A percentile compares a stretch with the other conserved stretches of the same genome.
Conservation (phyloP, 139 green algal genomes). For the Chlamydomonas asymmetrica region DNA sequence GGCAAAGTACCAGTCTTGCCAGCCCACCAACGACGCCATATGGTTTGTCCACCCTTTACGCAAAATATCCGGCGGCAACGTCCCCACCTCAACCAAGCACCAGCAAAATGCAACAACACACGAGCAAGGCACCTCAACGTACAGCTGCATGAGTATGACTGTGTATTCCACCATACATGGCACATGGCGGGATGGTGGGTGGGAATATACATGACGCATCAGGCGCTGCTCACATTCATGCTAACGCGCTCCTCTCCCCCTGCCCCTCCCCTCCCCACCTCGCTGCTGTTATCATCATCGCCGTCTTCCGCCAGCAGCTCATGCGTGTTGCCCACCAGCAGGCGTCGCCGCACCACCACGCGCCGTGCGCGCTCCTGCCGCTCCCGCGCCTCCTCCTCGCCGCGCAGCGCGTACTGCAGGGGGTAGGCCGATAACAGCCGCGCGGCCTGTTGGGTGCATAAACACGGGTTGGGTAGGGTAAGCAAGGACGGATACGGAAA, state of each 20-base stretch:
- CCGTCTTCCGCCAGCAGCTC: not conserved
- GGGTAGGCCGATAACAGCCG: not conserved
- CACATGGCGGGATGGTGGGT: not conserved
- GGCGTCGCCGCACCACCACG: not conserved
- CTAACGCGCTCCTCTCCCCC: too few relatives aligned
- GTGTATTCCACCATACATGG: not conserved
- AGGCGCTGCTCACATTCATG: not conserved
- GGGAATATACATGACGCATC: not conserved
- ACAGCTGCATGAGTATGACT: not conserved
- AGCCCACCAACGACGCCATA: too few relatives aligned
- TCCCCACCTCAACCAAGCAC: not conserved
- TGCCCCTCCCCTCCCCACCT: too few relatives aligned
- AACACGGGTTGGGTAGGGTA: too few relatives aligned
- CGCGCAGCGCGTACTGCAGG: not conserved
- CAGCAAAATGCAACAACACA: not conserved
- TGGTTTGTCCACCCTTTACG: too few relatives aligned
- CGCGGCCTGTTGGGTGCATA: too few relatives aligned
- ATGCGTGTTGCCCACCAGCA: slow-evolving; percentile 20
- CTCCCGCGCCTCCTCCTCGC: not conserved
- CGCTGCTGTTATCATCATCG: not conserved
- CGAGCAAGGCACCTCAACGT: not conserved
- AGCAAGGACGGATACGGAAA: too few relatives aligned
- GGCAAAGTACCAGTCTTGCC: not conserved
- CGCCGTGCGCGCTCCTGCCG: not conserved
- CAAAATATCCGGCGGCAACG: not conserved